phyloP scores from a whole-genome alignment of 2,329 filamentous ascomycete genomes.

The Helicocarpus griseus region DNA sequence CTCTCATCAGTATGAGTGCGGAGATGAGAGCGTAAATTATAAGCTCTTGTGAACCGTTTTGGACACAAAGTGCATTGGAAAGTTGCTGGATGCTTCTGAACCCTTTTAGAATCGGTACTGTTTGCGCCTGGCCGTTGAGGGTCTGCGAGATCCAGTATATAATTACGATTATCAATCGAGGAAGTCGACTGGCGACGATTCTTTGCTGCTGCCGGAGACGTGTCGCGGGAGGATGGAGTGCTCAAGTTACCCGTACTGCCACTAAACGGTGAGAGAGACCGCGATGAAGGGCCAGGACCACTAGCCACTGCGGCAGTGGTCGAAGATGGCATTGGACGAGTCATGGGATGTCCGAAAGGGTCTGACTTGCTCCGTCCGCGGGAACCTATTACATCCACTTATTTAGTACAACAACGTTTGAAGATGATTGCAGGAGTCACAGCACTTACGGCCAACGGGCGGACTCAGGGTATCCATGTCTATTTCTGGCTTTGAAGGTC shows the following conservation, averaged over 20 bases:
- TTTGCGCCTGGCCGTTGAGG: constrained; percentile 65
- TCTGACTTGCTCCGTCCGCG: constrained; percentile 54
- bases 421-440: not conserved
- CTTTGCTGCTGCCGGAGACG: constrained; percentile 32
- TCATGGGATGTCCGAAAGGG: constrained; percentile 42
- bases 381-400: constrained; percentile 33
- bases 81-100: constrained; percentile 93
- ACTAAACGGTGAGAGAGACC: constrained; percentile 37
- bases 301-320: constrained; percentile 20
- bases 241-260: constrained; percentile 24
- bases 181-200: constrained; percentile 36
- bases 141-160: constrained; percentile 86
- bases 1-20: constrained; percentile 95
- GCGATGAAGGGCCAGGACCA: constrained; percentile 22
- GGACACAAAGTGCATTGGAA: constrained; percentile 92
- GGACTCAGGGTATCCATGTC: constrained; percentile 75
- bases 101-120: constrained; percentile 59
- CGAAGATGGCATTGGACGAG: constrained; percentile 28
- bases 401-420: constrained; percentile 10
- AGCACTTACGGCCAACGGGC: constrained; percentile 48
- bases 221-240: constrained; percentile 34
- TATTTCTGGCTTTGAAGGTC: constrained; percentile 52
- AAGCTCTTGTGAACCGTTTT: constrained; percentile 91
- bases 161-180: constrained; percentile 51
- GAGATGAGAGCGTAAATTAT: constrained; percentile 90